A percentile compares a stretch with the other conserved stretches of the same genome.
Conservation (phyloP, 495 filamentous ascomycete species). For the Parachaetomium inaequale region DNA sequence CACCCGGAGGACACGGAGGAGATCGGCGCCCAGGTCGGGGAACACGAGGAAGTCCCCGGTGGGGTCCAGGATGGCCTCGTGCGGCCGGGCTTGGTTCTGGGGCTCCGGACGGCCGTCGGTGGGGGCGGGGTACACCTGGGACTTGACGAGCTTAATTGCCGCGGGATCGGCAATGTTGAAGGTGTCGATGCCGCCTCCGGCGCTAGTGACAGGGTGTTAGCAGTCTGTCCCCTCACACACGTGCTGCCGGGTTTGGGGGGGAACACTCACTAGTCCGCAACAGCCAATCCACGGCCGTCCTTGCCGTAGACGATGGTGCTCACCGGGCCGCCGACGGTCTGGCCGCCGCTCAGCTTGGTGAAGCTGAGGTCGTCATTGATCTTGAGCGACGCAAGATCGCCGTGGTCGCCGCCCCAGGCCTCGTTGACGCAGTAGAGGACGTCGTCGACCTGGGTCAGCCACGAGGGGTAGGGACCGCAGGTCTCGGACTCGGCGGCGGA, state of each 20-base stretch:
- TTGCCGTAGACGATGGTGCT: constrained; percentile 44
- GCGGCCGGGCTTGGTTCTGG: constrained; percentile 67
- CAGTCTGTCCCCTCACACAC: background rate
- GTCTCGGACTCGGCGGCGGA: constrained; percentile 40
- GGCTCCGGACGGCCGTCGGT: constrained; percentile 50
- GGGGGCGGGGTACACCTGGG: constrained; percentile 47
- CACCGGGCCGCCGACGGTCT: constrained; percentile 43
- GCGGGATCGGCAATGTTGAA: constrained; percentile 28
- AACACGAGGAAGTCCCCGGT: constrained; percentile 60
- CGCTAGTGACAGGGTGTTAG: constrained; percentile 23
- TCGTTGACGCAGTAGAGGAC: constrained; percentile 63
- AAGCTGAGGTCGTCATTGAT: constrained; percentile 39
- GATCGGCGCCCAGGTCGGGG: constrained; percentile 69
- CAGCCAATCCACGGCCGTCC: constrained; percentile 38
- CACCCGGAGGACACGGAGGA: constrained; percentile 61
- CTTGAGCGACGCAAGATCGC: constrained; percentile 44
- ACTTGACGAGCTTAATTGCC: constrained; percentile 41
- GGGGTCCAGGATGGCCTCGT: constrained; percentile 67
- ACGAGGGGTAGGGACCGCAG: constrained; percentile 57
- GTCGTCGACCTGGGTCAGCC: constrained; percentile 51
- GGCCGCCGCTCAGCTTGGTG: constrained; percentile 32
- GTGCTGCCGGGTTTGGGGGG: background rate
- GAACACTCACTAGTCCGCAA: constrained; percentile 49
- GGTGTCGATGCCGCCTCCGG: constrained; percentile 24
- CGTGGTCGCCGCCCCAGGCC: constrained; percentile 37